Conservation (phyloP, 768 basidiomycete species). For the Lactarius hengduanensis region DNA sequence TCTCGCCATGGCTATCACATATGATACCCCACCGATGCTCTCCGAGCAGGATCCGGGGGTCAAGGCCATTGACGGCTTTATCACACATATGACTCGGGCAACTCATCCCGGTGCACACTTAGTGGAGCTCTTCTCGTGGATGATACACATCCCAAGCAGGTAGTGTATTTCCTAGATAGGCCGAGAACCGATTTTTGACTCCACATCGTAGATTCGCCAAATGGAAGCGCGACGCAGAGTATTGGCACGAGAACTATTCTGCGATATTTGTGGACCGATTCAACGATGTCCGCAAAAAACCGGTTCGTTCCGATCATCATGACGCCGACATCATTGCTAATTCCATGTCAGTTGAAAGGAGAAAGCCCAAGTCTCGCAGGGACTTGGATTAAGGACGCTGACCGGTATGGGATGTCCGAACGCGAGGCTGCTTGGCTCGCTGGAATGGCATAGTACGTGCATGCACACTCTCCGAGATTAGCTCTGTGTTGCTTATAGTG, state of each 20-base stretch:
- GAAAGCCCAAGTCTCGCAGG: slow-evolving; percentile 18
- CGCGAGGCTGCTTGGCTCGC: slow-evolving; percentile 18
- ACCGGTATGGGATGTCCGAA: slow-evolving; percentile 16
- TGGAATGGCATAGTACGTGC: slow-evolving; percentile 16
- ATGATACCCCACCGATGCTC: slow-evolving; percentile 21
- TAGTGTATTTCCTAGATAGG: background rate
- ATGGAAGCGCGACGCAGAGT: slow-evolving; percentile 30
- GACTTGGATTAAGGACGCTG: slow-evolving; percentile 17
- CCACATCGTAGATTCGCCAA: slow-evolving; percentile 19
- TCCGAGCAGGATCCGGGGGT: slow-evolving; percentile 19
- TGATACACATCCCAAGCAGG: slow-evolving; percentile 27
- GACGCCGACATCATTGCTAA: background rate
- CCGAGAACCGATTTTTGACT: background rate
- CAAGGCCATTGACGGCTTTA: slow-evolving; percentile 25
- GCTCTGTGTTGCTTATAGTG: background rate
- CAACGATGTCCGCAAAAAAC: slow-evolving; percentile 17
- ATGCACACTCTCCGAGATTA: background rate
- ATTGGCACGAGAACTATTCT: slow-evolving; percentile 27
- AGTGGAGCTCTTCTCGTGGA: slow-evolving; percentile 29
- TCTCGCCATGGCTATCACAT: slow-evolving; percentile 22
- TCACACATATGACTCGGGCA: slow-evolving; percentile 21
- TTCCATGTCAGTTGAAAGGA: slow-evolving; percentile 12
- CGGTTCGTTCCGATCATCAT: slow-evolving; percentile 4
- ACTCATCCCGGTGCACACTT: slow-evolving; percentile 26
- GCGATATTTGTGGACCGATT: slow-evolving; percentile 24